Evolutionary conservation across 1,139 yeast species (phyloP).

Genomic region (Lodderomyces pseudojiufengensis): DNA sequence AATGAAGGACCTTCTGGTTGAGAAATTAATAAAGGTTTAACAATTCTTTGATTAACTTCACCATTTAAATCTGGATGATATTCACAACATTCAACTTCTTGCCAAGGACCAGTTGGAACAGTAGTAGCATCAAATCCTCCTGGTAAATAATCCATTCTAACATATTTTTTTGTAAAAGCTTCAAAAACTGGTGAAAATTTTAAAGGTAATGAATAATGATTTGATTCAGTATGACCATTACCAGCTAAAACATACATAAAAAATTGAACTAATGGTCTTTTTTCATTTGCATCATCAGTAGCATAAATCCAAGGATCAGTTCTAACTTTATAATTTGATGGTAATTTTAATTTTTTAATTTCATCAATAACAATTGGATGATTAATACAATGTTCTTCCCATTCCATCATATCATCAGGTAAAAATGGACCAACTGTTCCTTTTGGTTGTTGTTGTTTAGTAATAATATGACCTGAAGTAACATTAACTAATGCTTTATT

Average conservation of each 20-base stretch:
- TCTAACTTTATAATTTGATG: conserved; percentile 53
- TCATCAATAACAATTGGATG: conserved; percentile 64
- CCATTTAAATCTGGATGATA: conserved; percentile 74
- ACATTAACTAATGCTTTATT: conserved; percentile 75
- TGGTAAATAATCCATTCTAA: conserved; percentile 78
- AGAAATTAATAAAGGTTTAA: conserved; percentile 70
- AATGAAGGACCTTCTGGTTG: conserved; percentile 91
- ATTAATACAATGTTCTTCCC: conserved; percentile 48
- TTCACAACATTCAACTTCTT: conserved; percentile 58
- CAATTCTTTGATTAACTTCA: conserved; percentile 48
- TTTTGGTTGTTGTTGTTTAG: conserved; percentile 52
- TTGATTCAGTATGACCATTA: conserved; percentile 69
- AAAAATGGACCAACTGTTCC: conserved; percentile 75
- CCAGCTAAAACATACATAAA: conserved; percentile 74
- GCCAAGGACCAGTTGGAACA: conserved; percentile 59
- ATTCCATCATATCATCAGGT: conserved; percentile 59
- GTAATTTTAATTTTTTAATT: conserved; percentile 60
- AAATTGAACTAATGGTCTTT: conserved; percentile 64
- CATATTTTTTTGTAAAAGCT: conserved; percentile 57
- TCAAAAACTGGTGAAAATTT: conserved; percentile 82
- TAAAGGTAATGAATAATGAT: conserved; percentile 81
- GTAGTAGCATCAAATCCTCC: conserved; percentile 64
- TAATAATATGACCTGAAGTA: conserved; percentile 59
- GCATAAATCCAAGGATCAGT: conserved; percentile 91
- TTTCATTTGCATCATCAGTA: conserved; percentile 60